Evolutionary conservation across 1,284 basidiomycete genomes (phyloP).

Genomic region (Puccinia hordei): DNA sequence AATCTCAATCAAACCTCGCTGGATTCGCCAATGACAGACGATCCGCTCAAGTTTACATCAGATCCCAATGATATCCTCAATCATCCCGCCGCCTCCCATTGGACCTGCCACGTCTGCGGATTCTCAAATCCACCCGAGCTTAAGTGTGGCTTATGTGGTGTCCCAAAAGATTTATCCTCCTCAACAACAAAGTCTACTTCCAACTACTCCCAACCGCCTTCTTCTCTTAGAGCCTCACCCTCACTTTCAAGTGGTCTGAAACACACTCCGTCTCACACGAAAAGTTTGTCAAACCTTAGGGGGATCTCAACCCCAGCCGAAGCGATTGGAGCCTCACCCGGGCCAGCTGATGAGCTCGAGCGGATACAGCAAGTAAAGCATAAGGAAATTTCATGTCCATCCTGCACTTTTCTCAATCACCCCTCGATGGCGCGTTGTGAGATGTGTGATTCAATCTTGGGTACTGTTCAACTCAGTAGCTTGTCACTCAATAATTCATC

Average conservation of each 20-base stretch:
- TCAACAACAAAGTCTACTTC: background rate
- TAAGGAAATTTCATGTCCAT: slow-evolving; percentile 68
- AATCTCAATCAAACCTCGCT: slow-evolving; percentile 55
- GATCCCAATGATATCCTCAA: slow-evolving; percentile 52
- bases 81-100: slow-evolving; percentile 37
- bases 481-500: slow-evolving; percentile 54
- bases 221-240: slow-evolving; percentile 4
- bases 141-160: slow-evolving; percentile 35
- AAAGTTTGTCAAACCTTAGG: slow-evolving; percentile 3
- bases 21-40: slow-evolving; percentile 39
- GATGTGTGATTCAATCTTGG: slow-evolving; percentile 76
- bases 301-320: slow-evolving; percentile 17
- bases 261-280: background rate
- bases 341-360: background rate
- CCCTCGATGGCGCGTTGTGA: slow-evolving; percentile 76
- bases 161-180: slow-evolving; percentile 25
- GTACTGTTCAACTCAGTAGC: slow-evolving; percentile 48
- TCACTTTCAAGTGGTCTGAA: background rate
- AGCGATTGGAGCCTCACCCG: slow-evolving; percentile 44
- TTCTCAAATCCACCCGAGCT: slow-evolving; percentile 32
- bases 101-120: slow-evolving; percentile 52
- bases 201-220: slow-evolving; percentile 3
- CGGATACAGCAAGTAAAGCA: background rate
- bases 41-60: slow-evolving; percentile 10
- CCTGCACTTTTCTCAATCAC: slow-evolving; percentile 91